Evolutionary conservation across 768 basidiomycete genomes (phyloP), one percentile per base, ranked within the genome.

Genomic region (Suillus placidus): DNA sequence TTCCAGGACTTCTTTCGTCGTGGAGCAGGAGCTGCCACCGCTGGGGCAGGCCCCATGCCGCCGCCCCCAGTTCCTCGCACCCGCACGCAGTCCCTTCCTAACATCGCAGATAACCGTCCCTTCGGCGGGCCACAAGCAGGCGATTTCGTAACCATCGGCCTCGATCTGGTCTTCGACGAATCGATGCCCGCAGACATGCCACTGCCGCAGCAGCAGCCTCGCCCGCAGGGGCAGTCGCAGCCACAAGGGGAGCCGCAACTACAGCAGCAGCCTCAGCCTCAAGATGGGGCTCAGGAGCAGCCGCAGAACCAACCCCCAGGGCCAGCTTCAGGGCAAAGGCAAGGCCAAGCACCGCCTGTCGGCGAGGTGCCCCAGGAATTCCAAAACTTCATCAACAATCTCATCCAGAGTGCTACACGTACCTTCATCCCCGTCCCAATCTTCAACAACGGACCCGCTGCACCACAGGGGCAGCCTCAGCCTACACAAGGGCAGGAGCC

Each of bases 141-240:
- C 1, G 75, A 76, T 51, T 65, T 79, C 6, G 4, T 82, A 32
- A 80, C 80, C 23, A 76, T 82, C 60, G 81, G 81, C n/a, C 67
- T 82, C 35, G 80, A 82, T 63, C 77, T 82, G 71, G 75, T 80
- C 63, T 66, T 80, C 10, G 72, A 69, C 52, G 70, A 69, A 47
- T 62, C 70, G 14, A 67, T 65, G 4, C 66, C 64, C 18, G 69
- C 52, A 45, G 68, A 62, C 3, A 20, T 30, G 18, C 38, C 57
- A 9, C 23, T 30, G 7, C 57, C 56, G 14, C 56, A 38, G 23
- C 35, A 23, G 56, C 56, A 56, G 32, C 20, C 55, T 12, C 54
- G 7, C 1, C 9, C 55, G 14, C 55, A 23, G n/a, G 55, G n/a
- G n/a, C 34, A 35, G 23, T 9, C 35, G 3, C 37, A 57, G 12